These are phyloP conservation scores for Candida parachauliodes DNA, from an alignment of 805 yeast species.

Conservation along the genomic window DNA sequence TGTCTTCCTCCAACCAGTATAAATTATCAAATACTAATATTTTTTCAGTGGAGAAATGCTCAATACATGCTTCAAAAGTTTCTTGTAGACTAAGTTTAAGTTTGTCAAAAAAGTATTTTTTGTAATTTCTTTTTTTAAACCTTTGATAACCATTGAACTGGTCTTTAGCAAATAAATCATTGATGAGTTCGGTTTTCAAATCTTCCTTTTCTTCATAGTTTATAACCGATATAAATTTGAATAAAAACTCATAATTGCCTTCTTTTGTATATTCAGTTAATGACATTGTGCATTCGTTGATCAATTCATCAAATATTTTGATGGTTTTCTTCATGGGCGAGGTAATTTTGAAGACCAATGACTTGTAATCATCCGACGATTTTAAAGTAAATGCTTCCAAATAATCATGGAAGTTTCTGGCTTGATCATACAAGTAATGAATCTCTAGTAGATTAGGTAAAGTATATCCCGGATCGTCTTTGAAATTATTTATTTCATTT, in stretches of 20 bases:
- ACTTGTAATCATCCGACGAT: constrained; percentile 60
- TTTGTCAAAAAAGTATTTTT: constrained; percentile 54
- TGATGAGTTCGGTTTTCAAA: constrained; percentile 39
- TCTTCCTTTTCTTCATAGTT: constrained; percentile 83
- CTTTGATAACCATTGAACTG: constrained; percentile 20
- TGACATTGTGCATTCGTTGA: constrained; percentile 62
- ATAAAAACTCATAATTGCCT: constrained; percentile 64
- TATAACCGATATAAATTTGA: constrained; percentile 69
- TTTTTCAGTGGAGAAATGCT: constrained; percentile 45
- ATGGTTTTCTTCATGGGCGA: constrained; percentile 46
- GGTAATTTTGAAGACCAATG: constrained; percentile 59
- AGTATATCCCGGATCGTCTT: constrained; percentile 32
- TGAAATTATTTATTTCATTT: constrained; percentile 31
- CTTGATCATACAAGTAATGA: constrained; percentile 66
- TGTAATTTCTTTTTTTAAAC: constrained; percentile 53
- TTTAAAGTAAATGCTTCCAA: constrained; percentile 49
- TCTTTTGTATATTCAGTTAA: constrained; percentile 71
- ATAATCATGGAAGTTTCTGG: constrained; percentile 78
- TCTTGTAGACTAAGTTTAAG: constrained; percentile 59
- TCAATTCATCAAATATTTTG: constrained; percentile 58
- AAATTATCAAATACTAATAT: constrained; percentile 65
- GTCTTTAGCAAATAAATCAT: constrained; percentile 23
- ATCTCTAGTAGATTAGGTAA: constrained; percentile 58
- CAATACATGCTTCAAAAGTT: constrained; percentile 64
- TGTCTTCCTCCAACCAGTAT: constrained; percentile 81